These are phyloP conservation scores for Massarina eburnea DNA, from an alignment of 2,329 filamentous ascomycete species.

Conservation along the genomic window DNA sequence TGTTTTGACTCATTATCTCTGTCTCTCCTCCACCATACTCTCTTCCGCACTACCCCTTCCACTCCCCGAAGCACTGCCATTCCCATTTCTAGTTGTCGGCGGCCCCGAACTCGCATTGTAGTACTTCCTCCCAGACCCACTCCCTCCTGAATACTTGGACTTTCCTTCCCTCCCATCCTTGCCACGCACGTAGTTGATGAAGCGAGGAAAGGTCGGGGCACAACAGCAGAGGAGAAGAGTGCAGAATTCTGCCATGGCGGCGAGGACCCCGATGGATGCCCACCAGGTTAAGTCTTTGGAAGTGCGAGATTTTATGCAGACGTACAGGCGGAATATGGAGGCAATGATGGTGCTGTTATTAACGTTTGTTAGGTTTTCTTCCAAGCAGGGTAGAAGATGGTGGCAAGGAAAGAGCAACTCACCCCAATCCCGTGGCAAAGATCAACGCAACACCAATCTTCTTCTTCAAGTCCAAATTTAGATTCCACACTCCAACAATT, in stretches of 20 bases:
- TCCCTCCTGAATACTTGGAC: no score
- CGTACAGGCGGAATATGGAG: slow-evolving; percentile 5
- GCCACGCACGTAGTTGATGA: slow-evolving; percentile 1
- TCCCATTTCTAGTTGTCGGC: no score
- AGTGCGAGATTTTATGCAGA: neutral
- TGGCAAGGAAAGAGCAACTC: slow-evolving; percentile 1
- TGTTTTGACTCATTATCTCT: no score
- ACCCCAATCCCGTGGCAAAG: neutral
- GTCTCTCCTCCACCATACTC: no score
- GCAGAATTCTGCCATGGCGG: slow-evolving; percentile 8
- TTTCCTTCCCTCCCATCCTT: neutral
- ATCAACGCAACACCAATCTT: slow-evolving; percentile 4
- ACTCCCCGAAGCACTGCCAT: no score
- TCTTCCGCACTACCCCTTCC: no score
- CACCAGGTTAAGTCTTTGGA: slow-evolving; percentile 16
- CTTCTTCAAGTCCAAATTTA: slow-evolving; percentile 1
- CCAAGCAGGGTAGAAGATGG: slow-evolving; percentile 11
- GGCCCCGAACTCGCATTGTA: no score
- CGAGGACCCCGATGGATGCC: slow-evolving; percentile 10
- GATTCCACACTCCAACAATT: neutral
- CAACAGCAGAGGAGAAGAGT: slow-evolving; percentile 17
- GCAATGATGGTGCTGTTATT: slow-evolving; percentile 5
- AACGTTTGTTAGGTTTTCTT: slow-evolving; percentile 3
- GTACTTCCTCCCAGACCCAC: no score
- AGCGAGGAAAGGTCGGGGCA: slow-evolving; percentile 16